These are phyloP conservation scores for Glycine latifolia DNA, from an alignment of 306 rosid species.

Conservation along the genomic window DNA sequence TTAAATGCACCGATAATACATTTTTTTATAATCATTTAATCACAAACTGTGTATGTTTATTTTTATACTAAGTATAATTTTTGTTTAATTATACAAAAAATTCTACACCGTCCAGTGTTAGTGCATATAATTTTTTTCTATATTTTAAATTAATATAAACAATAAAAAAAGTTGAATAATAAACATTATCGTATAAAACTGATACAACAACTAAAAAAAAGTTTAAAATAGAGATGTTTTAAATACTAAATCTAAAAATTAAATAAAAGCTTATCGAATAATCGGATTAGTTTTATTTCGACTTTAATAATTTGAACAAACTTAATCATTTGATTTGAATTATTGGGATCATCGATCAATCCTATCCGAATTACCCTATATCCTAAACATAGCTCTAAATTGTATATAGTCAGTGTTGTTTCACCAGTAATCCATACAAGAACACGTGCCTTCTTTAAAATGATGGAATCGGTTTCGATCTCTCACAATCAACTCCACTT, in stretches of 20 bases:
- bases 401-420: background rate
- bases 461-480: constrained; percentile 61
- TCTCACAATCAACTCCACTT: constrained; percentile 58
- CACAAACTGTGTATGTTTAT: no score
- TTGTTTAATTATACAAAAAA: no score
- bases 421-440: constrained; percentile 59
- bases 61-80: no score
- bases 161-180: no score
- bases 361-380: background rate
- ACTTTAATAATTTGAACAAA: background rate
- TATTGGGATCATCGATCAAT: background rate
- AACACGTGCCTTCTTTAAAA: constrained; percentile 54
- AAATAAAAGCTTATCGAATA: background rate
- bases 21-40: no score
- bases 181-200: no score
- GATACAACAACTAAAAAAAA: no score
- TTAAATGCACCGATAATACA: no score
- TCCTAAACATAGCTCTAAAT: background rate
- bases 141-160: no score
- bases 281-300: background rate
- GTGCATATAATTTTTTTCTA: no score
- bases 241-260: background rate
- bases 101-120: no score
- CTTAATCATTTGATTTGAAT: background rate
- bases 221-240: background rate